Conservation (phyloP, 371 early-diverging fungal genomes). For the Rhizopus delemar region DNA sequence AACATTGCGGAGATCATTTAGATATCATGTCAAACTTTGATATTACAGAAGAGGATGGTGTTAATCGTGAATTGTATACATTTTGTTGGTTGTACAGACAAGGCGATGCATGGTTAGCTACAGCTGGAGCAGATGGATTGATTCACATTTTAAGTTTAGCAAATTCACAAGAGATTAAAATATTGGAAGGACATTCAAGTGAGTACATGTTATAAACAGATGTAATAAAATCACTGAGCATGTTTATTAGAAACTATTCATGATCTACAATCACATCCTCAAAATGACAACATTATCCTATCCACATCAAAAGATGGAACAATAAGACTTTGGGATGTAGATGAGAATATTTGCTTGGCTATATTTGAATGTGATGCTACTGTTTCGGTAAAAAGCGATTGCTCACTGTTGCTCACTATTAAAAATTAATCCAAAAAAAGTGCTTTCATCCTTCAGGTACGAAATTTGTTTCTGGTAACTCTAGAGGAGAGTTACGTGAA, state of each 20-base stretch:
- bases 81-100: constrained; percentile 72
- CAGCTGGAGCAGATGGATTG: constrained; percentile 61
- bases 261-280: constrained; percentile 75
- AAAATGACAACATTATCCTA: constrained; percentile 64
- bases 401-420: too few species aligned
- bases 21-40: constrained; percentile 90
- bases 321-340: constrained; percentile 85
- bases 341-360: constrained; percentile 64
- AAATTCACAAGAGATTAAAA: constrained; percentile 63
- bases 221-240: background rate
- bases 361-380: constrained; percentile 65
- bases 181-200: constrained; percentile 68
- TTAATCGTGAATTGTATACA: constrained; percentile 50
- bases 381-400: constrained; percentile 51
- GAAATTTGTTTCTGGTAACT: constrained; percentile 57
- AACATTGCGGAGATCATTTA: constrained; percentile 88
- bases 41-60: constrained; percentile 39
- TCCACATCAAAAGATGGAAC: constrained; percentile 86
- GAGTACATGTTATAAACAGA: constrained; percentile 16
- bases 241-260: constrained; percentile 53
- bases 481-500: constrained; percentile 58
- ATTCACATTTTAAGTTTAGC: constrained; percentile 78
- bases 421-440: constrained; percentile 24
- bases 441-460: constrained; percentile 61
- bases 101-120: constrained; percentile 70